Evolutionary conservation across 805 yeast species (phyloP).

Genomic region (Ogataea siamensis): DNA sequence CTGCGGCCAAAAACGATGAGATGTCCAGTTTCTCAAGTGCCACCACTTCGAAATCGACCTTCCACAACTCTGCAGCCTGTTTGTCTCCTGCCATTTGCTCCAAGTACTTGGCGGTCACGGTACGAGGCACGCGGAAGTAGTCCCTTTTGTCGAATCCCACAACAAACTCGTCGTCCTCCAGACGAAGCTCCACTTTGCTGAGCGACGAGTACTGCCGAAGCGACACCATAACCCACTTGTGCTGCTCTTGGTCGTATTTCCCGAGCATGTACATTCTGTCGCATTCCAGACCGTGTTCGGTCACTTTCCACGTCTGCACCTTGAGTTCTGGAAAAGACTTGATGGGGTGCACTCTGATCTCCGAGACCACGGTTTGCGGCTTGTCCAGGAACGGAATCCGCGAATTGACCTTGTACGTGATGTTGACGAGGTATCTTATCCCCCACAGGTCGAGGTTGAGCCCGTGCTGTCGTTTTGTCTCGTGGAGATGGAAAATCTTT

Average conservation of each 20-base stretch:
- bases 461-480: slow-evolving; percentile 17
- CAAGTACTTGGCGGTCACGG: slow-evolving; percentile 12
- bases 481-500: slow-evolving; percentile 13
- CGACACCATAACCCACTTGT: slow-evolving; percentile 20
- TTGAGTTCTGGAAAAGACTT: slow-evolving; percentile 26
- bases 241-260: slow-evolving; percentile 11
- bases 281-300: slow-evolving; percentile 25
- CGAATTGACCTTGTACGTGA: slow-evolving; percentile 15
- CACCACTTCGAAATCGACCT: slow-evolving; percentile 21
- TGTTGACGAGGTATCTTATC: slow-evolving; percentile 9
- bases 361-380: slow-evolving; percentile 6
- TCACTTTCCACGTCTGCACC: slow-evolving; percentile 23
- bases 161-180: slow-evolving; percentile 15
- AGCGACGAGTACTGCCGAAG: slow-evolving; percentile 24
- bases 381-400: slow-evolving; percentile 5
- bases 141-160: slow-evolving; percentile 11
- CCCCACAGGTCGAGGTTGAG: slow-evolving; percentile 4
- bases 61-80: slow-evolving; percentile 26
- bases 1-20: slow-evolving; percentile 10
- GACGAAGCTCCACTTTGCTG: slow-evolving; percentile 11
- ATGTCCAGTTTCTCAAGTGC: slow-evolving; percentile 18
- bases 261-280: slow-evolving; percentile 33
- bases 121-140: slow-evolving; percentile 19
- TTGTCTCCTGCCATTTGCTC: slow-evolving; percentile 3
- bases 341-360: slow-evolving; percentile 25